Evolutionary conservation across 495 filamentous ascomycete species (phyloP), one percentile per base, ranked within the genome.

Genomic region (Podospora australis): DNA sequence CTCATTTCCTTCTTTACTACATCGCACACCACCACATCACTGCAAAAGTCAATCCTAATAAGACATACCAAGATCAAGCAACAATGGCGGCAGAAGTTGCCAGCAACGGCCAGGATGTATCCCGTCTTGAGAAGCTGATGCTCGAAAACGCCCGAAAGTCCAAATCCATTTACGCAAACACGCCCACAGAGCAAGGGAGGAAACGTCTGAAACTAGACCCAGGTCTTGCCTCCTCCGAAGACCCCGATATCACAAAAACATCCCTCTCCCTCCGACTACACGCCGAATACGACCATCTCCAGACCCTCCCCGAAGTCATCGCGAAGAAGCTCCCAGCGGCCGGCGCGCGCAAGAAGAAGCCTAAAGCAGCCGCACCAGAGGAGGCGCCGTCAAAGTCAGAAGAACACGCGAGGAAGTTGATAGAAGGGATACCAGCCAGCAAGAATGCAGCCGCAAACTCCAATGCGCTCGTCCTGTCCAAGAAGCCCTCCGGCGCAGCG

Each of bases 271-370:
- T 74, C 17, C 71, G 70, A 13, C 60, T 74, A 2, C 66, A 70
- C 50, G 66, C 75, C 49, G 91, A 98, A 71, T 98, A 98, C 60
- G 75, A 82, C 54, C 71, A 86, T 55, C 85, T 96, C 17, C 78
- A 77, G 55, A 84, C 87, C 55, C 74, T 97, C 24, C 92, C 92
- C n/a, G 80, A 86, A 36, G 77, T 78, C 11, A 78, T 98, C 11
- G 91, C 87, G 44, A 84, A 84, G 46, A 96, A 95, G 65, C 85
- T 84, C 35, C 74, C 75, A 43, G 81, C 84, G 9, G 70, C 75
- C 9, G 71, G 78, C 10, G 65, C 77, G 8, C 57, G 69, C 44
- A 67, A 62, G 57, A 68, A 60, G 52, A 62, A 58, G 49, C 32
- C 51, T 24, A 60, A 54, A 46, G 50, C 68, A 0, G 68, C 69